These are phyloP conservation scores for Patellifolia procumbens DNA, from an alignment of 179 eudicot genomes.

Conservation along the genomic window DNA sequence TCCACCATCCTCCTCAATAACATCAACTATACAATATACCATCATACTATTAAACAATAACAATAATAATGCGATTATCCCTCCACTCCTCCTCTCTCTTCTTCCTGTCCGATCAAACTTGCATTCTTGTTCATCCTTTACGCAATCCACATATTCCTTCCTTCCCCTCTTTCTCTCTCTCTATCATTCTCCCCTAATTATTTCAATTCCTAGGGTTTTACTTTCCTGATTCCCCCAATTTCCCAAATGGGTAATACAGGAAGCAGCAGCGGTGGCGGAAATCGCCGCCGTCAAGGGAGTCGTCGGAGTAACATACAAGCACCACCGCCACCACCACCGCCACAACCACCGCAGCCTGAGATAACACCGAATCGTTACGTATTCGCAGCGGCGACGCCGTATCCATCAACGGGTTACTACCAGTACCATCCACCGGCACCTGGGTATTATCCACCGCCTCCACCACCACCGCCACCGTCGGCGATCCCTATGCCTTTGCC, in stretches of 20 bases:
- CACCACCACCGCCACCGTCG: slow-evolving; percentile 32
- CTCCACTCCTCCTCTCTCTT: slow-evolving; percentile 11
- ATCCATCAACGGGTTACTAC: slow-evolving; percentile 60
- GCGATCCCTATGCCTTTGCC: slow-evolving; percentile 67
- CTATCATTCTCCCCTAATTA: background rate
- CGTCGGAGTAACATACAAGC: slow-evolving; percentile 49
- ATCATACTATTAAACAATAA: too few species aligned
- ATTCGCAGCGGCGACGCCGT: slow-evolving; percentile 75
- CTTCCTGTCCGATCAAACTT: slow-evolving; percentile 9
- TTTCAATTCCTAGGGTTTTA: background rate
- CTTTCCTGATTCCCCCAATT: background rate
- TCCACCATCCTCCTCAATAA: background rate
- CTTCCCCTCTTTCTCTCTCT: background rate
- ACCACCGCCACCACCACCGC: slow-evolving; percentile 42
- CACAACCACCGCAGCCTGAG: slow-evolving; percentile 52
- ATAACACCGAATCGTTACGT: slow-evolving; percentile 57
- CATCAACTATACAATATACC: background rate
- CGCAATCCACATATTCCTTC: background rate
- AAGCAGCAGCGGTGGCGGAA: slow-evolving; percentile 41
- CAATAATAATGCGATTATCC: background rate
- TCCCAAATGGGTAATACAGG: slow-evolving; percentile 68
- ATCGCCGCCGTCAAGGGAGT: slow-evolving; percentile 39
- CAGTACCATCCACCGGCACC: slow-evolving; percentile 51
- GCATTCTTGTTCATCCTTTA: background rate
- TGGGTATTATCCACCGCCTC: slow-evolving; percentile 47